Evolutionary conservation across 2,329 filamentous ascomycete species (phyloP).

Genomic region (Thelonectria discophora): DNA sequence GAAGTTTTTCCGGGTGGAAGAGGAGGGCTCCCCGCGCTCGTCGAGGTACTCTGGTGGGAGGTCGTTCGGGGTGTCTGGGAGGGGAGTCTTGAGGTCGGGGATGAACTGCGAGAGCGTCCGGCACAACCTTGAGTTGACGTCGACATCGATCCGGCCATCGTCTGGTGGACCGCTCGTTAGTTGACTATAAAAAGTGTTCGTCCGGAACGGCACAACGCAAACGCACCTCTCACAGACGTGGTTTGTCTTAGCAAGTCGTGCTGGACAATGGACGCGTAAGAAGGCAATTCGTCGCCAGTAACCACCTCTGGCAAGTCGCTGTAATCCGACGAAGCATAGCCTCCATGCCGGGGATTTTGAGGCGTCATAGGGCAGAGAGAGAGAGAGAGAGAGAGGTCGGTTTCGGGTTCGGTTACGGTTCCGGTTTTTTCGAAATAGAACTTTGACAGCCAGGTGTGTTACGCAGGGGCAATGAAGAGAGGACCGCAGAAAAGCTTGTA

Average conservation of each 20-base stretch:
- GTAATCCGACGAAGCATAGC: slow-evolving; percentile 17
- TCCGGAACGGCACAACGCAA: background rate
- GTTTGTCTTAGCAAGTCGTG: slow-evolving; percentile 17
- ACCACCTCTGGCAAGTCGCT: slow-evolving; percentile 26
- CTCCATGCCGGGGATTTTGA: background rate
- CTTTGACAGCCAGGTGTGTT: background rate
- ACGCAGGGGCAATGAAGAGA: too few relatives aligned
- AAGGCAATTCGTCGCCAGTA: slow-evolving; percentile 20
- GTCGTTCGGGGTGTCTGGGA: slow-evolving; percentile 2
- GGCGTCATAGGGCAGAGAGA: slow-evolving; percentile 17
- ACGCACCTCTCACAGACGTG: slow-evolving; percentile 22
- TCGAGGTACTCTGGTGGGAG: slow-evolving; percentile 8
- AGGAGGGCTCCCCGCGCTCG: slow-evolving; percentile 6
- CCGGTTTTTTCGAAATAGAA: background rate
- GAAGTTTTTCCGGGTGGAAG: slow-evolving; percentile 1
- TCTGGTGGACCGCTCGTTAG: slow-evolving; percentile 13
- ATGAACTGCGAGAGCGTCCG: slow-evolving; percentile 30
- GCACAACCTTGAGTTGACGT: slow-evolving; percentile 29
- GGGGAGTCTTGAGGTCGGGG: slow-evolving; percentile 26
- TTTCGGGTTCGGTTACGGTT: slow-evolving; percentile 10
- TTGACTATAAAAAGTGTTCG: background rate
- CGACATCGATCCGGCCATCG: slow-evolving; percentile 27
- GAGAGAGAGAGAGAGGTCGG: too few relatives aligned
- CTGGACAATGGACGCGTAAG: slow-evolving; percentile 20
- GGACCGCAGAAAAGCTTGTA: background rate